Percentiles rank a stretch among this genome's conserved stretches.
phyloP scores from a whole-genome alignment of 208 protist species.

The Wallacemonas sp. region DNA sequence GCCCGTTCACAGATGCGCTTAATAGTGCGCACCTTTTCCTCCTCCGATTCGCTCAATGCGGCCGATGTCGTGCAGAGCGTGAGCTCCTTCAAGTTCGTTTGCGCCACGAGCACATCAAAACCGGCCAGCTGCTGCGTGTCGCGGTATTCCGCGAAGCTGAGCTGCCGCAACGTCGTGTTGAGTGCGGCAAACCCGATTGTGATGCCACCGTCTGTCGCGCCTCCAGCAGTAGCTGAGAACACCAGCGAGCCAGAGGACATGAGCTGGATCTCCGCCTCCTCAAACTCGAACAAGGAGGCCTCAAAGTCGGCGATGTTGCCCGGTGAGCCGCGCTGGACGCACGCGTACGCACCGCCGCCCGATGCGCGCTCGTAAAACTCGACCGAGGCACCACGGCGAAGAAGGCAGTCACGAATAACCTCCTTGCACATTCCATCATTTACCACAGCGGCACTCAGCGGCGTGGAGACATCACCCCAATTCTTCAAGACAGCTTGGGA shows the following conservation, averaged over 20 bases:
- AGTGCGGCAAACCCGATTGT: constrained; percentile 73
- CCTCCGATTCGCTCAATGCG: constrained; percentile 22
- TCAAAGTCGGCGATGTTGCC: constrained; percentile 91
- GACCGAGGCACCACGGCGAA: constrained; percentile 72
- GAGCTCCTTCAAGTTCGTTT: constrained; percentile 88
- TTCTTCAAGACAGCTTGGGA: constrained; percentile 78
- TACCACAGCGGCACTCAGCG: constrained; percentile 65
- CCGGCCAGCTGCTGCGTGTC: constrained; percentile 73
- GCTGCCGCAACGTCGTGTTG: constrained; percentile 83
- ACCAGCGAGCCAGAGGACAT: constrained; percentile 71
- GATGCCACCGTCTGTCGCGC: constrained; percentile 26
- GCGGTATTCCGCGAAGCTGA: constrained; percentile 75
- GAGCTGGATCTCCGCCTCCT: constrained; percentile 87
- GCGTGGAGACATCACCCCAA: constrained; percentile 35
- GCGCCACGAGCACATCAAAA: constrained; percentile 75
- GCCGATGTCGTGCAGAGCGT: constrained; percentile 27
- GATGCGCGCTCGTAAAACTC: constrained; percentile 74
- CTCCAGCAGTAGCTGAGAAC: constrained; percentile 17
- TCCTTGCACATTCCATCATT: constrained; percentile 85
- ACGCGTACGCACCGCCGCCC: constrained; percentile 56
- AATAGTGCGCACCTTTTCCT: constrained; percentile 50
- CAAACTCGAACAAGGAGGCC: constrained; percentile 83
- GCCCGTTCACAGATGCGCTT: constrained; percentile 84
- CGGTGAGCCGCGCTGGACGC: constrained; percentile 84
- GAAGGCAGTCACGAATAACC: constrained; percentile 84